Percentiles rank a stretch among this genome's conserved stretches.
These are phyloP conservation scores for Zoysia pacifica DNA, from an alignment of 176 grass and related monocot genomes.

Conservation along the genomic window DNA sequence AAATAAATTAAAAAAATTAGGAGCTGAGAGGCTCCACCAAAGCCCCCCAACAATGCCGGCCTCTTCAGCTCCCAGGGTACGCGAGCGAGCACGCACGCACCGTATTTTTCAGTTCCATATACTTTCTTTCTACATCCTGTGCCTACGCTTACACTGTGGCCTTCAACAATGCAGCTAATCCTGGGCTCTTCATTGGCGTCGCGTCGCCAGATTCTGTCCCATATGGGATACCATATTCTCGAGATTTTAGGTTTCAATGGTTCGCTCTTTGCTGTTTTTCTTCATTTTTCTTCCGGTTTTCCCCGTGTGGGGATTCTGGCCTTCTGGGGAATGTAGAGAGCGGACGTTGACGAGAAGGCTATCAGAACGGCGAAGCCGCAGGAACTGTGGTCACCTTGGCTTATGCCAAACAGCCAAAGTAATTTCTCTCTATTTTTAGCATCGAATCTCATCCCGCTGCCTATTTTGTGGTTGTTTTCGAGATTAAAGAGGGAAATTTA, in stretches of 20 bases:
- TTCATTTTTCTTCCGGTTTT: background rate
- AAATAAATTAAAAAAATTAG: too few species aligned
- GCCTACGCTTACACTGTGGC: background rate
- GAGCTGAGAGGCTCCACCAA: too few species aligned
- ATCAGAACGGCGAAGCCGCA: conserved; percentile 80
- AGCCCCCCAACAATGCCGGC: conserved; percentile 53
- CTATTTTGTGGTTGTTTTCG: background rate
- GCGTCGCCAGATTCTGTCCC: conserved; percentile 76
- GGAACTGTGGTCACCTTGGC: conserved; percentile 82
- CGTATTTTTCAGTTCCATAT: background rate
- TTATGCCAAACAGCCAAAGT: conserved; percentile 81
- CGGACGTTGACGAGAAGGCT: conserved; percentile 85
- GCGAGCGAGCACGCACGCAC: background rate
- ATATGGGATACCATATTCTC: conserved; percentile 76
- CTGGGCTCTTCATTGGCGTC: conserved; percentile 84
- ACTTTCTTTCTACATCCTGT: conserved; percentile 19
- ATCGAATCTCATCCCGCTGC: background rate
- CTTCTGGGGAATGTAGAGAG: conserved; percentile 41
- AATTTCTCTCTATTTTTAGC: conserved; percentile 6
- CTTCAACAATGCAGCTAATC: conserved; percentile 59
- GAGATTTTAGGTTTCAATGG: background rate
- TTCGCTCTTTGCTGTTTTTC: conserved; percentile 7
- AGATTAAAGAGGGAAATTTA: background rate
- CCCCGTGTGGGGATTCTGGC: background rate
- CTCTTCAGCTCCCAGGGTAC: conserved; percentile 51